Percentiles rank a stretch among this genome's conserved stretches.
Evolutionary conservation across 306 rosid species (phyloP).

Genomic region (Begonia loranthoides): DNA sequence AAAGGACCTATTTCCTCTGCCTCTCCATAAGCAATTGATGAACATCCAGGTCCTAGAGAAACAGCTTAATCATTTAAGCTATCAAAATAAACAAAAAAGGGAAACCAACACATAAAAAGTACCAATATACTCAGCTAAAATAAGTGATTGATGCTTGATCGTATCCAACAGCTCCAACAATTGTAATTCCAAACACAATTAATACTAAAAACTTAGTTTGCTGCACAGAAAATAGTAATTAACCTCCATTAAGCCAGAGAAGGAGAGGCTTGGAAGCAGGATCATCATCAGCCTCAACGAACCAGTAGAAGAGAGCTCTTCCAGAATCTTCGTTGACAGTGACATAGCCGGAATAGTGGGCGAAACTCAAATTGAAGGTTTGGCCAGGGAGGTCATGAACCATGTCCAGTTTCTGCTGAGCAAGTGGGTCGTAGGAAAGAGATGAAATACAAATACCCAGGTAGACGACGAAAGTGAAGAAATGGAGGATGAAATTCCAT

Average conservation of each 20-base stretch:
- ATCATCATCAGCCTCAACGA: conserved; percentile 36
- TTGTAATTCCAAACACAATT: no score
- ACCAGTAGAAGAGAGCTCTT: conserved; percentile 63
- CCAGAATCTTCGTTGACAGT: conserved; percentile 46
- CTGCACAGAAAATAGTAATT: not conserved
- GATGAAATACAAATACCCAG: conserved; percentile 12
- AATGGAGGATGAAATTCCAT: conserved; percentile 12
- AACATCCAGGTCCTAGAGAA: conserved; percentile 82
- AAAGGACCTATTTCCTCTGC: conserved; percentile 93
- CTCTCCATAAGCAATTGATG: conserved; percentile 75
- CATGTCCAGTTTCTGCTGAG: conserved; percentile 32
- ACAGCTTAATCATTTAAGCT: not conserved
- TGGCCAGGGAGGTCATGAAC: conserved; percentile 43
- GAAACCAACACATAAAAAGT: no score
- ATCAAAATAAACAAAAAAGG: no score
- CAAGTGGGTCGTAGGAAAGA: conserved; percentile 17
- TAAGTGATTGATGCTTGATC: no score
- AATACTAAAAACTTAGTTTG: no score
- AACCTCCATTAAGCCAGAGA: conserved; percentile 72
- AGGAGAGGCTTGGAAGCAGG: conserved; percentile 50
- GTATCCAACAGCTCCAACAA: no score
- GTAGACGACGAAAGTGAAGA: conserved; percentile 9
- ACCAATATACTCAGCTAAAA: no score
- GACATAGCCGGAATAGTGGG: conserved; percentile 52
- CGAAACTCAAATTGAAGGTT: conserved; percentile 28